Evolutionary conservation across 352 stramenopile genomes (phyloP).

Genomic region (Phytophthora fragariae): DNA sequence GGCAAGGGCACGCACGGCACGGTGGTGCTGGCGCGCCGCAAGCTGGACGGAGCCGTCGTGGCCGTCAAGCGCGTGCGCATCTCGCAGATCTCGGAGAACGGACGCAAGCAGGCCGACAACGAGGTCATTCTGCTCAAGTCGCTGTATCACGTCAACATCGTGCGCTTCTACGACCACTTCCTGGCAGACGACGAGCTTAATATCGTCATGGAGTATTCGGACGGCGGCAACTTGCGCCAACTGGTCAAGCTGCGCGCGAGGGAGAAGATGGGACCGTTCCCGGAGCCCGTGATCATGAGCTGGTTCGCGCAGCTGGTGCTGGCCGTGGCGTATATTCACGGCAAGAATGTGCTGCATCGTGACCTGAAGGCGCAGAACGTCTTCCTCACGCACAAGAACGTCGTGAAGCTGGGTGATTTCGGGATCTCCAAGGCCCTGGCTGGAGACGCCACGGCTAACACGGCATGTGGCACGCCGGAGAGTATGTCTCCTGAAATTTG

Average conservation of each 20-base stretch:
- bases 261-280: slow-evolving; percentile 87
- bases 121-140: slow-evolving; percentile 91
- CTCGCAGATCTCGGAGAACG: slow-evolving; percentile 84
- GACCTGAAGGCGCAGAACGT: slow-evolving; percentile 91
- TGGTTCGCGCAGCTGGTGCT: slow-evolving; percentile 90
- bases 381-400: slow-evolving; percentile 88
- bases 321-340: slow-evolving; percentile 89
- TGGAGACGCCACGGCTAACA: slow-evolving; percentile 83
- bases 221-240: slow-evolving; percentile 86
- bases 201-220: slow-evolving; percentile 91
- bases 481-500: slow-evolving; percentile 93
- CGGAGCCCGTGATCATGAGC: slow-evolving; percentile 85
- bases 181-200: slow-evolving; percentile 88
- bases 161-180: slow-evolving; percentile 92
- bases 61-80: slow-evolving; percentile 87
- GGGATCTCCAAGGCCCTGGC: slow-evolving; percentile 89
- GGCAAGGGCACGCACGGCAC: slow-evolving; percentile 89
- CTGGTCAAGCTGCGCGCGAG: slow-evolving; percentile 80
- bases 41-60: slow-evolving; percentile 82
- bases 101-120: slow-evolving; percentile 88
- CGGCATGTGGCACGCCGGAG: slow-evolving; percentile 85
- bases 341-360: slow-evolving; percentile 89
- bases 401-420: slow-evolving; percentile 91
- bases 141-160: slow-evolving; percentile 91
- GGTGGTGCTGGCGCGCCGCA: slow-evolving; percentile 79